These are phyloP conservation scores for Penicillium paneum DNA, from an alignment of 2,329 filamentous ascomycete species.

Conservation along the genomic window DNA sequence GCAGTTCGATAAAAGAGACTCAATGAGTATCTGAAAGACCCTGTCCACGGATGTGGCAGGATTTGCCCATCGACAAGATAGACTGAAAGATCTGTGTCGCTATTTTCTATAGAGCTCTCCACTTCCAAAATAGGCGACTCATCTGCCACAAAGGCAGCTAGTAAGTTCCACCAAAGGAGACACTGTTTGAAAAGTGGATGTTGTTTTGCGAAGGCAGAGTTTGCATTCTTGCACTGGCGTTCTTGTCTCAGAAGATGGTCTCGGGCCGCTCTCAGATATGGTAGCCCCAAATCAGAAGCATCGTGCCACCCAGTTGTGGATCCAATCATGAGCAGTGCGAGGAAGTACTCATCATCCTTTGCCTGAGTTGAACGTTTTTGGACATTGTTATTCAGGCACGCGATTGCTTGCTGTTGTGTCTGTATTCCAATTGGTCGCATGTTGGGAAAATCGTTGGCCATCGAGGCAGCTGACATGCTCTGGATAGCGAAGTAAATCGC, in stretches of 20 bases:
- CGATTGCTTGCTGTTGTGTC: constrained; percentile 24
- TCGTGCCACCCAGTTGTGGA: constrained; percentile 23
- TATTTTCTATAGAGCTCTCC: constrained; percentile 14
- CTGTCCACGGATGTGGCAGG: constrained; percentile 23
- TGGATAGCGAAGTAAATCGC: constrained; percentile 26
- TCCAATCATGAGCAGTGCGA: constrained; percentile 23
- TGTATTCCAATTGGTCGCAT: constrained; percentile 23
- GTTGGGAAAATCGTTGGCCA: constrained; percentile 23
- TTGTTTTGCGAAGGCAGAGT: constrained; percentile 20
- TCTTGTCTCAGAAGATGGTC: constrained; percentile 19
- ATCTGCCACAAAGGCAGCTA: constrained; percentile 23
- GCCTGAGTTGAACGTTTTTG: constrained; percentile 14
- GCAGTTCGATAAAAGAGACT: constrained; percentile 20
- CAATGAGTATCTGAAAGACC: constrained; percentile 19
- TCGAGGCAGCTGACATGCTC: constrained; percentile 25
- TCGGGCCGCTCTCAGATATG: constrained; percentile 22
- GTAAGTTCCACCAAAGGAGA: constrained; percentile 23
- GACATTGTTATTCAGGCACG: constrained; percentile 18
- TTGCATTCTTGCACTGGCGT: constrained; percentile 13
- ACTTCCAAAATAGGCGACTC: constrained; percentile 19
- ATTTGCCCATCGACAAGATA: constrained; percentile 23
- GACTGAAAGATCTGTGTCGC: constrained; percentile 16
- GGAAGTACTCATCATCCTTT: constrained; percentile 23
- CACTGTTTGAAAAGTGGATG: constrained; percentile 24
- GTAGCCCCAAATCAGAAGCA: constrained; percentile 18